phyloP scores from a whole-genome alignment of 1,284 basidiomycete species.

The Leccinum griseonigrum region DNA sequence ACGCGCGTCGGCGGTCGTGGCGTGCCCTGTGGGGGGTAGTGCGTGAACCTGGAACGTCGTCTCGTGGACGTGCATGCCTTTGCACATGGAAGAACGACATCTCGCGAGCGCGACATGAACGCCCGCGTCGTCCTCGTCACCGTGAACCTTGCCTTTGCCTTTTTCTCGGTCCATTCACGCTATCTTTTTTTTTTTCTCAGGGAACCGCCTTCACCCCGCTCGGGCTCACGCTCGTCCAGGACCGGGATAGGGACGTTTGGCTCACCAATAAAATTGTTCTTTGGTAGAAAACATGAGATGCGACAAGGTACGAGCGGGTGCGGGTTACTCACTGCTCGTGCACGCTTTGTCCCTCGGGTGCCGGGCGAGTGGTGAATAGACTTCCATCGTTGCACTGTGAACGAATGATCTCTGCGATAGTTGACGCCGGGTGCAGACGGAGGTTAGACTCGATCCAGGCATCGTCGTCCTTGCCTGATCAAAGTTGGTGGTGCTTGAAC shows the following conservation, averaged over 20 bases:
- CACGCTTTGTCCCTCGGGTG: conserved; percentile 95
- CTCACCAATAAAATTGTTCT: no score
- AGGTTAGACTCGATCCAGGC: conserved; percentile 77
- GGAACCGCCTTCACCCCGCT: conserved; percentile 64
- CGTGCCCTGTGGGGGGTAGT: neutral
- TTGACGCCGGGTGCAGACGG: conserved; percentile 87
- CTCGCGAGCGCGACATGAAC: conserved; percentile 70
- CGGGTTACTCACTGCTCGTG: conserved; percentile 76
- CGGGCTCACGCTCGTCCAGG: conserved; percentile 39
- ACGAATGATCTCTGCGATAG: conserved; percentile 81
- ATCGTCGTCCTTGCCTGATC: conserved; percentile 41
- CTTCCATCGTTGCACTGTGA: conserved; percentile 64
- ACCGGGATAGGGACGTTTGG: conserved; percentile 2
- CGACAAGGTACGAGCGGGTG: neutral
- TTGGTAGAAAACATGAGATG: no score
- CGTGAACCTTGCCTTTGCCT: conserved; percentile 36
- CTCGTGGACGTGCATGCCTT: conserved; percentile 39
- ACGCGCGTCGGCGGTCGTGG: neutral
- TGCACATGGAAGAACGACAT: conserved; percentile 67
- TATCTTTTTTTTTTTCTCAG: conserved; percentile 33
- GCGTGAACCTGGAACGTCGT: no score
- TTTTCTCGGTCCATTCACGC: conserved; percentile 4
- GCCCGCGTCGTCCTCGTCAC: conserved; percentile 67
- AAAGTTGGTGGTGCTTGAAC: no score
- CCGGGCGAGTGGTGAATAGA: conserved; percentile 64